Evolutionary conservation across 345 rosid species (phyloP).

Genomic region (Trapa bicornis): DNA sequence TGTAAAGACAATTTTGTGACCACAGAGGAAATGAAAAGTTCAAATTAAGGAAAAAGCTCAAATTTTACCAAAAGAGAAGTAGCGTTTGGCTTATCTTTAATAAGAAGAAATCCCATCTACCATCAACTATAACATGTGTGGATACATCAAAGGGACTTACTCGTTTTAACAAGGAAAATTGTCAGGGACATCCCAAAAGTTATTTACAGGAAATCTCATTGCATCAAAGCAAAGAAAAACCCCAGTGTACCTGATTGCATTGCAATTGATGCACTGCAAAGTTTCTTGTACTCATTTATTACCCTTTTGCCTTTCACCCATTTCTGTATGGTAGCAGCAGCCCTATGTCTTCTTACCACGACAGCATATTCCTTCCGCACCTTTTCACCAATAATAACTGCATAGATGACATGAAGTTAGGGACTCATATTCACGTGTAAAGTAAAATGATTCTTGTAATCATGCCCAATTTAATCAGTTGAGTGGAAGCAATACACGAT

Average conservation of each 20-base stretch:
- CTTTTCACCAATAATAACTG: slow-evolving; percentile 77
- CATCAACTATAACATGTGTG: background rate
- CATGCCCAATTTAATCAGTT: background rate
- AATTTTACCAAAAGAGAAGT: background rate
- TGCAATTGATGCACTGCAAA: slow-evolving; percentile 40
- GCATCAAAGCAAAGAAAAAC: background rate
- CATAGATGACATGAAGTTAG: slow-evolving; percentile 12
- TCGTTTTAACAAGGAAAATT: too few relatives aligned
- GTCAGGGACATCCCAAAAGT: background rate
- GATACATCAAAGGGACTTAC: too few relatives aligned
- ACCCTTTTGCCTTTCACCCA: slow-evolving; percentile 41
- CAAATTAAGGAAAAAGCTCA: background rate
- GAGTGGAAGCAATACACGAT: slow-evolving; percentile 47
- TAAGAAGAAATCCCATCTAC: background rate
- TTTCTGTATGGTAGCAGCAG: slow-evolving; percentile 75
- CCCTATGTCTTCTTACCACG: slow-evolving; percentile 55
- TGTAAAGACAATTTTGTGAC: background rate
- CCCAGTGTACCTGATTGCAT: slow-evolving; percentile 63
- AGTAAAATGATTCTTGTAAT: background rate
- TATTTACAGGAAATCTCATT: background rate
- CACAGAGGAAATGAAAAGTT: background rate
- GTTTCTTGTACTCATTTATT: slow-evolving; percentile 29
- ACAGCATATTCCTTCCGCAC: slow-evolving; percentile 55
- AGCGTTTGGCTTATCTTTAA: background rate
- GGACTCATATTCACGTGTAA: background rate